Percentiles rank a stretch among this genome's conserved stretches.
Evolutionary conservation across 208 protist species (phyloP).

Genomic region (Acanthamoeba castellanii): DNA sequence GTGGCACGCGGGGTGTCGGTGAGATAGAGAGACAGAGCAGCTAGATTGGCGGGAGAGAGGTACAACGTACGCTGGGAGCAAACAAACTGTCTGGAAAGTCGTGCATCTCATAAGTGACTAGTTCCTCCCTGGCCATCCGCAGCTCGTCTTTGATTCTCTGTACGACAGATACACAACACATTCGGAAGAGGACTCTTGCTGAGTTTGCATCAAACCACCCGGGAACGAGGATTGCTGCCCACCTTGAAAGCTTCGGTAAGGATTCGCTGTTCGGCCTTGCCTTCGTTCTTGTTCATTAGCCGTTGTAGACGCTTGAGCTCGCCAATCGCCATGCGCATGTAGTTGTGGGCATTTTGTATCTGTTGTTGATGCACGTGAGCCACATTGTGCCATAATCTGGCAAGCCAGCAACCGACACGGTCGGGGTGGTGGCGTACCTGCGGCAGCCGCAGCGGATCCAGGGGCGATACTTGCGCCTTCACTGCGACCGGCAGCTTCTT

Average conservation of each 20-base stretch:
- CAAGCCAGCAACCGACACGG: neutral
- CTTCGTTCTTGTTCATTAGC: neutral
- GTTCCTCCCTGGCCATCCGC: neutral
- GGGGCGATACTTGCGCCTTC: neutral
- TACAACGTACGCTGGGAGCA: neutral
- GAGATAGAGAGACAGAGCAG: neutral
- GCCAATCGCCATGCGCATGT: neutral
- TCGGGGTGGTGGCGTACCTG: neutral
- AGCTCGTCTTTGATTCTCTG: neutral
- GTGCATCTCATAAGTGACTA: neutral
- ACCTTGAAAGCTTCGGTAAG: neutral
- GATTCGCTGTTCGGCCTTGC: neutral
- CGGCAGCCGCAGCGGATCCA: neutral
- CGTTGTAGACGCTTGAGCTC: neutral
- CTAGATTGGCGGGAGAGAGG: neutral
- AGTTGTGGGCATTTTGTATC: constrained; percentile 25
- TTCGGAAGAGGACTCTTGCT: neutral
- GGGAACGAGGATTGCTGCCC: neutral
- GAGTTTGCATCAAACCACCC: neutral
- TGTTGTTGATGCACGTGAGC: neutral
- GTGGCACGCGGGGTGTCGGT: no score
- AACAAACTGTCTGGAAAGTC: constrained; percentile 3
- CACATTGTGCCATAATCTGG: neutral
- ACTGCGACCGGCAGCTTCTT: neutral
- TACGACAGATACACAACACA: neutral